Conservation (phyloP, 345 rosid genomes). For the Theobroma cacao region DNA sequence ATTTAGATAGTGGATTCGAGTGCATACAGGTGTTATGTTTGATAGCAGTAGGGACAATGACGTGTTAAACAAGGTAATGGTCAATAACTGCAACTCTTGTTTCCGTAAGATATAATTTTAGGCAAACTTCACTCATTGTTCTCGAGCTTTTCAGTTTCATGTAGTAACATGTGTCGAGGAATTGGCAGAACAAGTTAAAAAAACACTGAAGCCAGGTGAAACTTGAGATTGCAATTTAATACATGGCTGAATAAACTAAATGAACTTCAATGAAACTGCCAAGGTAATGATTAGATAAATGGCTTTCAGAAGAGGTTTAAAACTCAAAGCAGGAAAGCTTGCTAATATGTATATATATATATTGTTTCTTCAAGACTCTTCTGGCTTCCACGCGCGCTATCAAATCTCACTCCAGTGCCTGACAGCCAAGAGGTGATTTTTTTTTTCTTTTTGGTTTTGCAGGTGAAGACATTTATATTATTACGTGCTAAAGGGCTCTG, state of each 20-base stretch:
- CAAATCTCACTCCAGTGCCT: conserved; percentile 14
- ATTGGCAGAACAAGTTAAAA: not conserved
- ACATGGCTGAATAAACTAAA: not conserved
- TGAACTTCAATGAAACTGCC: not conserved
- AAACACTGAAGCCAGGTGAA: not conserved
- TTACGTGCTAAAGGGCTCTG: conserved; percentile 24
- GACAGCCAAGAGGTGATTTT: conserved; percentile 24
- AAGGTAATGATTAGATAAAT: not conserved
- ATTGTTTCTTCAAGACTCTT: conserved; percentile 19
- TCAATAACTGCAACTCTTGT: not conserved
- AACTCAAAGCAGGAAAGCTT: not conserved
- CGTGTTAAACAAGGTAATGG: not conserved
- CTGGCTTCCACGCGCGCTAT: not conserved
- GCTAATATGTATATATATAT: too few species aligned
- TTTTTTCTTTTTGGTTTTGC: conserved; percentile 10
- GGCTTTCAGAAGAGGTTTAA: not conserved
- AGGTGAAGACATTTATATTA: conserved; percentile 23
- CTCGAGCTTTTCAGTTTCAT: not conserved
- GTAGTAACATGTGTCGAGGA: conserved; percentile 2
- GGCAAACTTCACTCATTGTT: not conserved
- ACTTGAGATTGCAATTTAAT: not conserved
- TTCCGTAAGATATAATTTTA: not conserved
- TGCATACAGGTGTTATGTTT: not conserved
- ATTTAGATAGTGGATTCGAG: not conserved
- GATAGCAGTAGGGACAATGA: not conserved